phyloP scores from a whole-genome alignment of 2,329 filamentous ascomycete species.

The Phialemoniopsis sp. region DNA sequence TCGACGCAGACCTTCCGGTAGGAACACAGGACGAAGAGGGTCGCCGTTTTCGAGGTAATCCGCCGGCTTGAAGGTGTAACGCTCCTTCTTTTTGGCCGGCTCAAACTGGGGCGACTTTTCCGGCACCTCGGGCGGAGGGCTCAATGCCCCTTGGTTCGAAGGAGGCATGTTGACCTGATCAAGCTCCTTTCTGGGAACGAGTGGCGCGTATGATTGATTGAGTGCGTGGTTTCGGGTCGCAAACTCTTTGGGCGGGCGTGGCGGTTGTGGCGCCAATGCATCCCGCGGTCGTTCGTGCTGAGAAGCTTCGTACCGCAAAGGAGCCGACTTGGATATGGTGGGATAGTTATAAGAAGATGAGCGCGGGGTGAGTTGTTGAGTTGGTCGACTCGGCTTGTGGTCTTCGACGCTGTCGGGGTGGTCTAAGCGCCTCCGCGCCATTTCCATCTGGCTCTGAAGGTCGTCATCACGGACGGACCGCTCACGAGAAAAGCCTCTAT shows the following conservation, averaged over 20 bases:
- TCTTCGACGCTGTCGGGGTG: slow-evolving; percentile 19
- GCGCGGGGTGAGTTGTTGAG: slow-evolving; percentile 12
- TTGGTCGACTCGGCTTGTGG: slow-evolving; percentile 15
- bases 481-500: no score
- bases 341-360: slow-evolving; percentile 48
- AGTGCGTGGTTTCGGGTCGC: slow-evolving; percentile 1
- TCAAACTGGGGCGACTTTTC: slow-evolving; percentile 21
- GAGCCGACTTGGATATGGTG: slow-evolving; percentile 46
- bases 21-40: slow-evolving; percentile 81
- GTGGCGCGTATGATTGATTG: neutral
- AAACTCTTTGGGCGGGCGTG: slow-evolving; percentile 31
- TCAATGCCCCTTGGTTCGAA: slow-evolving; percentile 4
- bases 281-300: slow-evolving; percentile 18
- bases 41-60: slow-evolving; percentile 88
- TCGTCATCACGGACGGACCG: slow-evolving; percentile 30
- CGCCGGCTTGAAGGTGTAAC: slow-evolving; percentile 76
- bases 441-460: slow-evolving; percentile 48
- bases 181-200: slow-evolving; percentile 2
- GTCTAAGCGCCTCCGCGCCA: slow-evolving; percentile 42
- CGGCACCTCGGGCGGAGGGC: slow-evolving; percentile 21
- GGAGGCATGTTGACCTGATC: neutral
- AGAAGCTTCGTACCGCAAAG: slow-evolving; percentile 38
- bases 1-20: slow-evolving; percentile 70
- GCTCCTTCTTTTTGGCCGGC: slow-evolving; percentile 41
- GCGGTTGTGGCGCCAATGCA: slow-evolving; percentile 19